Conservation (phyloP, 495 filamentous ascomycete species). For the Aspergillus incahuasiensis region DNA sequence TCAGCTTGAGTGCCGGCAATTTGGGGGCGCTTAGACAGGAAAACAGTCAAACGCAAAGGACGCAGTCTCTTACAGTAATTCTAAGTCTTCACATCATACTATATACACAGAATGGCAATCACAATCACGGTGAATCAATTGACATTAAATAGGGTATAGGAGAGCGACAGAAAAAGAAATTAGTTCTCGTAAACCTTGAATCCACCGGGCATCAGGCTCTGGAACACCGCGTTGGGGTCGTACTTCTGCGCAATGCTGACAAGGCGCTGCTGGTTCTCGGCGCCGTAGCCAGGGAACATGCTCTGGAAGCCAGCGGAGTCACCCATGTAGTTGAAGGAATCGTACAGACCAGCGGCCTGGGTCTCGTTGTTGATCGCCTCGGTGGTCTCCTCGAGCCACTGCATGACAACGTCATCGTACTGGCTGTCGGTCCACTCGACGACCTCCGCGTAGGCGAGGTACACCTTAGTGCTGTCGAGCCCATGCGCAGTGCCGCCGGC, state of each 20-base stretch:
- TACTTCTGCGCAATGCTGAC: conserved; percentile 23
- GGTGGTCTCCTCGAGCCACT: conserved; percentile 32
- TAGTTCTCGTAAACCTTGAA: conserved; percentile 28
- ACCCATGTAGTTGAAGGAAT: conserved; percentile 33
- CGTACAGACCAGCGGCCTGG: conserved; percentile 27
- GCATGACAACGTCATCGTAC: conserved; percentile 28
- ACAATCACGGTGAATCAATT: too few species aligned
- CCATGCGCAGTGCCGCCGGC: conserved; percentile 42
- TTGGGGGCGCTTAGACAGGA: neutral
- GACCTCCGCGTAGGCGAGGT: conserved; percentile 37
- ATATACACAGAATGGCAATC: neutral
- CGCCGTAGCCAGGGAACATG: conserved; percentile 33
- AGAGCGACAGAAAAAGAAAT: neutral
- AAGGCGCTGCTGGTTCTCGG: conserved; percentile 23
- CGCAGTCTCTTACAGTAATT: too few species aligned
- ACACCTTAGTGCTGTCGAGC: conserved; percentile 30
- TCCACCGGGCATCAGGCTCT: conserved; percentile 28
- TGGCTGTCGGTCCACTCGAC: conserved; percentile 34
- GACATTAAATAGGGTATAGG: too few species aligned
- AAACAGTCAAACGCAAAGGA: too few species aligned
- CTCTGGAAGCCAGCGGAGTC: conserved; percentile 31
- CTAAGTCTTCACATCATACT: neutral
- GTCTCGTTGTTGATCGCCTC: conserved; percentile 33
- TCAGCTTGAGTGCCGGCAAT: neutral
- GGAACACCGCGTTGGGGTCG: conserved; percentile 31